Percentiles rank a stretch among this genome's conserved stretches.
phyloP scores from a whole-genome alignment of 345 rosid genomes.

The Geranium rotundifolium region DNA sequence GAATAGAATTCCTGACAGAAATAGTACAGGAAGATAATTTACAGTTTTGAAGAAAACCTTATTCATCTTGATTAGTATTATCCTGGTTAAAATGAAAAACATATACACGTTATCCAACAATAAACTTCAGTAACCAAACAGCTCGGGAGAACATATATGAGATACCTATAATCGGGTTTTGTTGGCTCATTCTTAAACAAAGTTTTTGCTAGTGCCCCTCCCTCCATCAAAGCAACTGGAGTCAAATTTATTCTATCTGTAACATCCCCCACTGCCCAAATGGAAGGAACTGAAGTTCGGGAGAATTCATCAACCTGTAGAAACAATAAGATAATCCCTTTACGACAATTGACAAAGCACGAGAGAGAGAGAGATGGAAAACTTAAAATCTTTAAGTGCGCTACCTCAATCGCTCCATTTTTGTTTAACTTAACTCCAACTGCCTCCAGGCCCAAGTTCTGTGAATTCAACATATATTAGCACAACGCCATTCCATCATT shows the following conservation, averaged over 20 bases:
- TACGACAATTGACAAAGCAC: too few relatives aligned
- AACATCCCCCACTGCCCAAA: constrained; percentile 98
- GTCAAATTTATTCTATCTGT: constrained; percentile 90
- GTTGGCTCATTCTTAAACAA: constrained; percentile 67
- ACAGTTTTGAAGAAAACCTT: too few relatives aligned
- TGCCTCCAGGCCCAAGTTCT: constrained; percentile 82
- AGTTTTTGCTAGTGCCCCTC: constrained; percentile 89
- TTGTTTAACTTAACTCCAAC: constrained; percentile 60
- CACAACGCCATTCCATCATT: constrained; percentile 8
- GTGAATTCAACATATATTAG: constrained; percentile 20
- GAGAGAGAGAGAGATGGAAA: not conserved
- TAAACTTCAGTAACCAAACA: not conserved
- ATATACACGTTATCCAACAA: not conserved
- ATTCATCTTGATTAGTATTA: too few relatives aligned
- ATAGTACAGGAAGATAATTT: too few relatives aligned
- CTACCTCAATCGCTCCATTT: constrained; percentile 90
- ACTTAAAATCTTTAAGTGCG: constrained; percentile 1
- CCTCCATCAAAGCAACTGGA: constrained; percentile 99
- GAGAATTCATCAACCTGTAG: constrained; percentile 87
- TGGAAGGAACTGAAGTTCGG: constrained; percentile 70
- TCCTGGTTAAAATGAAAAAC: too few relatives aligned
- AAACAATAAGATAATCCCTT: constrained; percentile 11
- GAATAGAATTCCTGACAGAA: too few relatives aligned
- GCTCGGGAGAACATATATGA: not conserved
- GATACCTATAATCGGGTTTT: constrained; percentile 79